These are phyloP conservation scores for Endotrypanum monterogeii DNA, from an alignment of 208 protist species.

Conservation along the genomic window DNA sequence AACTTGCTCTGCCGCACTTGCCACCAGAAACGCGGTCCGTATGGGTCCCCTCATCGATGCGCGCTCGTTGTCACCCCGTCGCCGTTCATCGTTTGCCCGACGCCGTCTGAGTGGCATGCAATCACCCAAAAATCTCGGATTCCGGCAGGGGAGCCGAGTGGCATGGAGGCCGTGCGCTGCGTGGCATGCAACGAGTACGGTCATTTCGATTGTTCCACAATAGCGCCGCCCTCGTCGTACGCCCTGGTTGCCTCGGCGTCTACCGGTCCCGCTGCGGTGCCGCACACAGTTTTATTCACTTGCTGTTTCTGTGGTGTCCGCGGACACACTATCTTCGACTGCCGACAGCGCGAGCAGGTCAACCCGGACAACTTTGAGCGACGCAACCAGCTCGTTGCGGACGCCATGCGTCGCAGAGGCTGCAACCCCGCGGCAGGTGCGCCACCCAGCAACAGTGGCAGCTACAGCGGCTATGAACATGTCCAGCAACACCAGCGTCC, in stretches of 20 bases:
- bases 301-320: conserved; percentile 70
- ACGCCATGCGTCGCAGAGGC: neutral
- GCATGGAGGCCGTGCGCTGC: conserved; percentile 62
- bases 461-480: neutral
- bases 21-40: conserved; percentile 49
- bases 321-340: conserved; percentile 75
- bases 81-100: conserved; percentile 48
- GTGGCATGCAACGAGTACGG: conserved; percentile 56
- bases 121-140: conserved; percentile 10
- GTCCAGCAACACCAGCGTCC: conserved; percentile 21
- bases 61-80: conserved; percentile 34
- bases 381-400: conserved; percentile 25
- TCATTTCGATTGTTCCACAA: conserved; percentile 68
- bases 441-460: conserved; percentile 11
- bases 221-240: conserved; percentile 1
- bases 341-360: conserved; percentile 37
- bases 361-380: conserved; percentile 58
- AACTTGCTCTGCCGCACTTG: conserved; percentile 76
- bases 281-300: conserved; percentile 16
- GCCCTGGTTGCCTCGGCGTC: conserved; percentile 4
- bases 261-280: conserved; percentile 11
- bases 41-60: conserved; percentile 38
- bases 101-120: conserved; percentile 18
- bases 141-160: conserved; percentile 18
- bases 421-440: neutral